Evolutionary conservation across 768 basidiomycete genomes (phyloP), one percentile per base, ranked within the genome.

Genomic region (Chlorophyllum brunneum): DNA sequence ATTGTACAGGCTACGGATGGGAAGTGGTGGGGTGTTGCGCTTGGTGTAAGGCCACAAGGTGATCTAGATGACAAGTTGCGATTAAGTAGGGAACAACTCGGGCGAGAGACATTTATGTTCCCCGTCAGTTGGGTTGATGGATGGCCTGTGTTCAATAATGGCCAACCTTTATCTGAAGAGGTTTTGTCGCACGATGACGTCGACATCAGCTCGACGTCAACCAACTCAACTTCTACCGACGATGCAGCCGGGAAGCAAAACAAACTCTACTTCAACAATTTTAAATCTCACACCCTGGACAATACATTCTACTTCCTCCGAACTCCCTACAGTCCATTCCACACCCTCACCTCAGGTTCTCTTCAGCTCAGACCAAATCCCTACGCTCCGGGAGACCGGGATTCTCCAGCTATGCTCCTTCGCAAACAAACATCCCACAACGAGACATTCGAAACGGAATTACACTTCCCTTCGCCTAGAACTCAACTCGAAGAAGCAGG

Each of bases 51-150:
- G 18, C 70, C 72, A 0, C 71, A 74, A 48, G 56, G 50, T 7
- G 48, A 52, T 2, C 65, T 69, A 56, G 65, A 37, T 15, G 51
- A 52, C 31, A 20, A 15, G 27, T 33, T 34, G 34, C 45, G 51
- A 26, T 18, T 53, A 13, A 45, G 37, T 7, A 53, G 51, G 20
- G 47, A 37, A 11, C 34, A 16, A 20, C 20, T 48, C 67, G 70
- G 71, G 10, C 63, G 72, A 23, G 71, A 74, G 51, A 71, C 70
- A 1, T 73, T 69, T 60, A 55, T 72, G 22, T 73, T 71, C 49
- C 71, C 72, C 1, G 68, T 73, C 0, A 70, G 66, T 3, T 73
- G 70, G 70, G 63, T 66, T 48, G 56, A 61, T 22, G 70, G 67
- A 23, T 73, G 72, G 72, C 72, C 72, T 0, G 59, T 72, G 2